These are phyloP conservation scores for Lophium mytilinum DNA, from an alignment of 495 filamentous ascomycete species.

Conservation along the genomic window DNA sequence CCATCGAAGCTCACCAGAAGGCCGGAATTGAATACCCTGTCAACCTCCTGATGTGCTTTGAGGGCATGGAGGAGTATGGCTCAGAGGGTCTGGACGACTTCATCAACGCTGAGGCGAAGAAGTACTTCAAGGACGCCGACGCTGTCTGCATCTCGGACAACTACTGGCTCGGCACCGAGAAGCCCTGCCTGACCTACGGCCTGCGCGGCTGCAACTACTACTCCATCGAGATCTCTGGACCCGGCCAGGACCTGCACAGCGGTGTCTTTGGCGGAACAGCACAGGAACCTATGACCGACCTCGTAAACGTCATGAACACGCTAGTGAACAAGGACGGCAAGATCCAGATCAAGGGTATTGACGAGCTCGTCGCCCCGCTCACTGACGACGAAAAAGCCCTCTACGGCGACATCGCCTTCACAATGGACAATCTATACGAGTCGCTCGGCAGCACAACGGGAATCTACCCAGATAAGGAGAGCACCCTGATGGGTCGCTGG, in stretches of 20 bases:
- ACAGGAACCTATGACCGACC: constrained; percentile 96
- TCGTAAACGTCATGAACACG: constrained; percentile 69
- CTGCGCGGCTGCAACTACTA: constrained; percentile 98
- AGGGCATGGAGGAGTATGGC: constrained; percentile 99
- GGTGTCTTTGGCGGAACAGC: constrained; percentile 94
- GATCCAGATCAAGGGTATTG: constrained; percentile 81
- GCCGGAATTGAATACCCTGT: constrained; percentile 92
- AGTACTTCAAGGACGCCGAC: constrained; percentile 89
- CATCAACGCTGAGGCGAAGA: constrained; percentile 78
- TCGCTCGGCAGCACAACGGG: constrained; percentile 78
- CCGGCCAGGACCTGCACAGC: constrained; percentile 87
- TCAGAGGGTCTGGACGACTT: constrained; percentile 94
- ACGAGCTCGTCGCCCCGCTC: constrained; percentile 82
- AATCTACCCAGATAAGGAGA: constrained; percentile 77
- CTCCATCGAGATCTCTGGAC: constrained; percentile 75
- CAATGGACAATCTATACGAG: constrained; percentile 89
- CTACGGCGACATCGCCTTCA: constrained; percentile 81
- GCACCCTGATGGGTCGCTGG: constrained; percentile 88
- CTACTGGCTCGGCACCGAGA: constrained; percentile 99
- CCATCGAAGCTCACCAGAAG: constrained; percentile 93
- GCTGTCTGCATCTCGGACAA: constrained; percentile 99
- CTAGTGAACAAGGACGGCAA: constrained; percentile 85
- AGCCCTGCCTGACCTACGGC: constrained; percentile 95
- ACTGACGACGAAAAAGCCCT: constrained; percentile 77
- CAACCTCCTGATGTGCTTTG: constrained; percentile 98